Base-by-base conservation (phyloP, 208 protist species). In the Paratrypanosoma confusum region DNA sequence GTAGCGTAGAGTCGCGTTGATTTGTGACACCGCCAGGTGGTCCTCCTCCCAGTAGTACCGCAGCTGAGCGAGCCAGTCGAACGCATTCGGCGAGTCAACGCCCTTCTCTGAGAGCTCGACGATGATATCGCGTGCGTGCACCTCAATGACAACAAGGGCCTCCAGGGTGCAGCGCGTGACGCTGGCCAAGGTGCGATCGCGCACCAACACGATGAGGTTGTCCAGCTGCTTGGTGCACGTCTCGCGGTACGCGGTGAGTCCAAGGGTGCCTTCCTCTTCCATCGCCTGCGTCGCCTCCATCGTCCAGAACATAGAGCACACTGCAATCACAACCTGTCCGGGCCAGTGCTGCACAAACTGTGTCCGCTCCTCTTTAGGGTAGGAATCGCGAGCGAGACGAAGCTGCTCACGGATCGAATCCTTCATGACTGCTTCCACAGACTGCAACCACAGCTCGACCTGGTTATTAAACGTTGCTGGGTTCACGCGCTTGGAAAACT, bases 31-130 rank as follows among this genome's bases (percentile, higher is more conserved):
- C 5, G 50, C 57, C 25, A 96, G 45, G 36, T 96, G 71, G 34
- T 71, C 54, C 17, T 81, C 67, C 23, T 90, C 84, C 94, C 92
- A 97, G 72, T 98, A 98, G 76, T 97, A 98, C 14, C 96, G 75
- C 38, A 98, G 65, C 68, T 98, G 96, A 34, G 85, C 72, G 10
- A 87, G 67, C 96, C 96, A 98, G 54, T 97, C 90, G 51, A 98
- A 98, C 48, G 85, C 85, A 22, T 57, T 76, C 7, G 90, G 76
- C n/a, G 72, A 78, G 51, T 81, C 69, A 7, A 97, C 85, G 32
- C 93, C 92, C 46, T 83, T 75, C 26, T 92, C 84, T 29, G 79
- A 73, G 7, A 97, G 71, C 57, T 95, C 77, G 21, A 61, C 65
- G 35, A 95, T 81, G 57, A 97, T 95, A 47, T 97, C 92, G 52